Evolutionary conservation across 139 green algal species (phyloP), one percentile per base, ranked within the genome.

Genomic region (Tetradesmus lagerheimii): DNA sequence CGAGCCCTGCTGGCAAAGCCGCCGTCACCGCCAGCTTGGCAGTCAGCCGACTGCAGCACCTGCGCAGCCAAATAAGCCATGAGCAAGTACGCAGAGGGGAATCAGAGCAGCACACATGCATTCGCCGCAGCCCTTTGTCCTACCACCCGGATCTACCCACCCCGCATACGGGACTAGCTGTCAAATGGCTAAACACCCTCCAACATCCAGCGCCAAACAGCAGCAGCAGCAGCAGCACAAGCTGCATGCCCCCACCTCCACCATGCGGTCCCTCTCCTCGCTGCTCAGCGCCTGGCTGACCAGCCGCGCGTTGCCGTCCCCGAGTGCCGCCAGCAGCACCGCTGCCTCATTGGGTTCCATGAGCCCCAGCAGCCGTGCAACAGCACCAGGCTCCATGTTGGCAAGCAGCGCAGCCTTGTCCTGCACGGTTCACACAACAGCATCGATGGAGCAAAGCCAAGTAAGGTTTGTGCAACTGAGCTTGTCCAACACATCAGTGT

Each of bases 311-410:
- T 79, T 80, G 20, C 62, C 43, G 38, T 94, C 91, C 23, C 71
- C 64, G 37, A 95, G 86, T 39, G 87, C 91, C 3, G 88, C 82
- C 76, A 95, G 91, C 90, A 95, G 85, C 34, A 91, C 41, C 34
- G 93, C 83, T 2, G 90, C 85, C 37, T 95, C 93, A 38, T 64
- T n/a, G 11, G 93, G 80, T 31, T 71, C 35, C 75, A 95, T 91
- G 20, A 91, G 80, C 31, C 64, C 67, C 38, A 95, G 74, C 87
- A 94, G 91, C 64, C 89, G 64, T 3, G 90, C 88, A 47, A 93
- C 93, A 12, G 80, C 67, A 38, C 53, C 43, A 23, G 92, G 89
- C 34, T 94, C 92, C 89, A 94, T 77, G 66, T 74, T 83, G 29
- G 87, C 39, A 41, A 94, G 82, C 9, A 91, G 41, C 14, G 87